These are phyloP conservation scores for Stachybotrys echinatus DNA, from an alignment of 2,329 filamentous ascomycete species.

Conservation along the genomic window DNA sequence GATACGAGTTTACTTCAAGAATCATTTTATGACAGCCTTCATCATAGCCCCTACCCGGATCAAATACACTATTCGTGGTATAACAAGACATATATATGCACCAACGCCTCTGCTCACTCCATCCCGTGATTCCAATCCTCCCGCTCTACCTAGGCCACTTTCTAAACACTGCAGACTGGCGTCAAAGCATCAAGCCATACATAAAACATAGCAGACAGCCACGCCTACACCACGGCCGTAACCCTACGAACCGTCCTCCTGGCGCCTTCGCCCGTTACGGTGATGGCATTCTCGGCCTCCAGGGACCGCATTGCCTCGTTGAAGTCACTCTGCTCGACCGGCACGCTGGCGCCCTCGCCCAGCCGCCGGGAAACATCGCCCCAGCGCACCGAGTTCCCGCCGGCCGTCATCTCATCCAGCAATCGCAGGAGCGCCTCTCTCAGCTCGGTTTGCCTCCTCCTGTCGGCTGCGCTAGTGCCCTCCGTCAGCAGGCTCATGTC, in stretches of 20 bases:
- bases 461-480: slow-evolving; percentile 84
- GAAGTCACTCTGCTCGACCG: slow-evolving; percentile 76
- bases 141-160: background rate
- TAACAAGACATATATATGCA: background rate
- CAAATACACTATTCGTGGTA: background rate
- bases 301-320: slow-evolving; percentile 72
- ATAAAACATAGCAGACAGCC: too few relatives aligned
- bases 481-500: slow-evolving; percentile 96
- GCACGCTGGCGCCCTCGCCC: slow-evolving; percentile 63
- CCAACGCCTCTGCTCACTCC: background rate
- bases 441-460: slow-evolving; percentile 75
- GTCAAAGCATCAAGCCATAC: background rate
- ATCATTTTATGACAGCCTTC: background rate
- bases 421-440: slow-evolving; percentile 71
- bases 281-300: slow-evolving; percentile 79
- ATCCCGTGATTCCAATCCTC: background rate
- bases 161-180: background rate
- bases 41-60: background rate
- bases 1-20: too few relatives aligned
- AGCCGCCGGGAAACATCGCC: slow-evolving; percentile 72
- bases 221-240: slow-evolving; percentile 24
- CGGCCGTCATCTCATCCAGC: slow-evolving; percentile 74
- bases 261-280: slow-evolving; percentile 77
- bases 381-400: slow-evolving; percentile 65
- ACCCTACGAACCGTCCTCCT: slow-evolving; percentile 78